Percentiles rank a stretch among this genome's conserved stretches.
phyloP scores from a whole-genome alignment of 306 rosid genomes.

The Notholithocarpus densiflorus region DNA sequence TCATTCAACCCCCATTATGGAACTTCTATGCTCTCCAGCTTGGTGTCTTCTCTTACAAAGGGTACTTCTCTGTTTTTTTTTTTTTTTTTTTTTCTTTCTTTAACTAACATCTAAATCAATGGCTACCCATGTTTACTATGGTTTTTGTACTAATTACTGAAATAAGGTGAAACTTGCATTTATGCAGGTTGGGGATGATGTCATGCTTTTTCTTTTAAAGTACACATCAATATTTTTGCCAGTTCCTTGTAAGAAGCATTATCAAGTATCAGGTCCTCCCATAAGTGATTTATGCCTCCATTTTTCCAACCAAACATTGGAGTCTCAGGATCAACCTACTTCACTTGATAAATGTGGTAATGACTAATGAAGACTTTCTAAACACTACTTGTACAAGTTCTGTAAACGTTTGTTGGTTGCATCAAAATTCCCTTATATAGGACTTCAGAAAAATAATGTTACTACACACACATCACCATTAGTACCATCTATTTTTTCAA shows the following conservation, averaged over 20 bases:
- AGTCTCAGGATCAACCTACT: slow-evolving; percentile 25
- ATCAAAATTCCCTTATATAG: not conserved
- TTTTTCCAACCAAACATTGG: slow-evolving; percentile 16
- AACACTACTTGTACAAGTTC: not conserved
- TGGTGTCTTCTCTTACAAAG: slow-evolving; percentile 72
- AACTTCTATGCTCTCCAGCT: slow-evolving; percentile 52
- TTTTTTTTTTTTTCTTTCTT: not conserved
- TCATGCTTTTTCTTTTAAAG: slow-evolving; percentile 52
- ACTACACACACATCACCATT: not conserved
- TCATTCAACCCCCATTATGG: slow-evolving; percentile 44
- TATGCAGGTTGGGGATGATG: slow-evolving; percentile 65
- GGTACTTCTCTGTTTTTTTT: slow-evolving; percentile 41
- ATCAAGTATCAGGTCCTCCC: slow-evolving; percentile 74
- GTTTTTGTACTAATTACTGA: not conserved
- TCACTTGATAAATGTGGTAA: slow-evolving; percentile 40
- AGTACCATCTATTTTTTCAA: not conserved
- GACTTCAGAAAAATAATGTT: too few relatives aligned
- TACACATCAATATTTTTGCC: slow-evolving; percentile 65
- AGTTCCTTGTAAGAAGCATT: slow-evolving; percentile 38
- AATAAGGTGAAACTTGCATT: slow-evolving; percentile 14
- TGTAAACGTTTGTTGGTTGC: not conserved
- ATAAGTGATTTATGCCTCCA: slow-evolving; percentile 39
- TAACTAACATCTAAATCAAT: not conserved
- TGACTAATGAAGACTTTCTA: not conserved
- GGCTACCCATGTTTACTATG: not conserved